Evolutionary conservation across 2,329 filamentous ascomycete species (phyloP), one percentile per base, ranked within the genome.

Genomic region (Colletotrichum viniferum): DNA sequence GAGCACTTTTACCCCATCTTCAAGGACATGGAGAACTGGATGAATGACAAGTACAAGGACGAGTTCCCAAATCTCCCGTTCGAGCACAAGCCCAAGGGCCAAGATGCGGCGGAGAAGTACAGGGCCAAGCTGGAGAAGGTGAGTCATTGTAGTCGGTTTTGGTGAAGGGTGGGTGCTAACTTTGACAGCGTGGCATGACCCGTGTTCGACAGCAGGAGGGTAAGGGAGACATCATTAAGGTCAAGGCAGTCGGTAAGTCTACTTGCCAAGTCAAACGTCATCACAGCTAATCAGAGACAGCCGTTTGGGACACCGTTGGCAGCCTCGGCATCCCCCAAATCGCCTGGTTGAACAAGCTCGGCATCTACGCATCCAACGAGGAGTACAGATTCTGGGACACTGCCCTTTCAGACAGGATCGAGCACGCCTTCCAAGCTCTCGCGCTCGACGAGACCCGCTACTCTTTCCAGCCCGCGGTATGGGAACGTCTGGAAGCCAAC

Each of bases 371-470:
- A 24, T 83, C 82, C 24, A 88, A 88, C 63, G 83, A 84, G 62
- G 86, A 88, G 87, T 90, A 85, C 74, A 87, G 86, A 74, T 91
- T 90, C 81, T 88, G 88, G 79, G 88, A 91, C 78, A 91, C 89
- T 5, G 86, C 83, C 52, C 81, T 91, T 30, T 90, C 88, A 1
- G 84, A 87, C 72, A 85, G 85, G 14, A 87, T 92, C 38, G 87
- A 90, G 78, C 86, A 91, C 79, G 90, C 89, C 0, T 92, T 92
- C 78, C 90, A 92, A 26, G 90, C 90, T 0, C 84, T 92, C 12
- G 90, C 90, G 1, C 81, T 92, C 3, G 90, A 92, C 73, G 90
- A 92, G 81, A 87, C 86, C 24, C 87, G 90, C 10, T 81, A 86
- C 1, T 86, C 89, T 0, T 92, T 92, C 74, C 83, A 82, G n/a